These are phyloP conservation scores for Fusarium armeniacum DNA, from an alignment of 2,329 filamentous ascomycete species.

Conservation along the genomic window DNA sequence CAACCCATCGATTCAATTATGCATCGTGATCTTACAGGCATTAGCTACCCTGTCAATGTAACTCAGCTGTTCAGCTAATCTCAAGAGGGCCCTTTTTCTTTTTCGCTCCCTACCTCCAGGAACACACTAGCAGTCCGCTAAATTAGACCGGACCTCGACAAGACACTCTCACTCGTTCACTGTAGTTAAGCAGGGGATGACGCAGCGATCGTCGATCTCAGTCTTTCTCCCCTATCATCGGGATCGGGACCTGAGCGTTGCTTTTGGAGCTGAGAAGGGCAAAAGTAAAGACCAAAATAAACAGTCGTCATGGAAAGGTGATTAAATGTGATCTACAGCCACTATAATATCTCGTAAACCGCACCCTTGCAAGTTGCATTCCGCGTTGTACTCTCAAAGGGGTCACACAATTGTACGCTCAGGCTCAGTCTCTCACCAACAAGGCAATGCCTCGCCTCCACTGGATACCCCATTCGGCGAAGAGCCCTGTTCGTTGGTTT, in stretches of 20 bases:
- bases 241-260: slow-evolving; percentile 25
- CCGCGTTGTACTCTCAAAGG: slow-evolving; percentile 1
- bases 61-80: not conserved
- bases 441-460: slow-evolving; percentile 4
- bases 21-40: slow-evolving; percentile 18
- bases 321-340: slow-evolving; percentile 4
- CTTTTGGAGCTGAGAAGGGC: not conserved
- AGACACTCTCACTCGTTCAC: not conserved
- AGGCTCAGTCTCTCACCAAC: not conserved
- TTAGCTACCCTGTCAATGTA: slow-evolving; percentile 5
- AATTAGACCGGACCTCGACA: not conserved
- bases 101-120: slow-evolving; percentile 5
- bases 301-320: not conserved
- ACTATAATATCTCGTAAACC: slow-evolving; percentile 12
- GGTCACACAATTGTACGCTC: not conserved
- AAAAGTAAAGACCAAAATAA: not conserved
- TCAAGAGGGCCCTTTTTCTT: slow-evolving; percentile 2
- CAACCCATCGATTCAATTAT: slow-evolving; percentile 1
- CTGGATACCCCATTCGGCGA: slow-evolving; percentile 5
- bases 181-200: not conserved
- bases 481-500: not conserved
- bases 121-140: slow-evolving; percentile 4
- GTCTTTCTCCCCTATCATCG: slow-evolving; percentile 2
- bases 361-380: slow-evolving; percentile 6
- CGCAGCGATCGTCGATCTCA: slow-evolving; percentile 17